These are phyloP conservation scores for Moesziomyces antarcticus DNA, from an alignment of 1,284 basidiomycete species.

Conservation along the genomic window DNA sequence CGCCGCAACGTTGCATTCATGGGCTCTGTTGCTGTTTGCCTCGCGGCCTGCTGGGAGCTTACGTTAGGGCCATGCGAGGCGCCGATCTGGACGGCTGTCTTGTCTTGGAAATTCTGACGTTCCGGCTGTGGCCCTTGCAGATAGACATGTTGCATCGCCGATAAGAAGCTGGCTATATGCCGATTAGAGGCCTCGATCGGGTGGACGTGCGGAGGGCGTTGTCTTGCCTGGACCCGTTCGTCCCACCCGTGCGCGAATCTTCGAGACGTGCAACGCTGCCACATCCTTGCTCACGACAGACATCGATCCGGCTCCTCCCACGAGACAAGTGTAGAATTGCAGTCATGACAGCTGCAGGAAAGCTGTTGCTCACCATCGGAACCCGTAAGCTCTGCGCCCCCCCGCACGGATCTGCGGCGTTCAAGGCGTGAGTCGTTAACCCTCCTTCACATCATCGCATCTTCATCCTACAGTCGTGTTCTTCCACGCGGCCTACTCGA, in stretches of 20 bases:
- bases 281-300: constrained; percentile 6
- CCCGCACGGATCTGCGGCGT: background rate
- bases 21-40: background rate
- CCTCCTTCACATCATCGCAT: background rate
- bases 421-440: background rate
- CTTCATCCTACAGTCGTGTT: constrained; percentile 34
- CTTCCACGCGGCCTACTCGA: constrained; percentile 59
- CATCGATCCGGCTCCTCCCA: background rate
- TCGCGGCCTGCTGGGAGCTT: constrained; percentile 7
- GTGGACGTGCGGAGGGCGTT: background rate
- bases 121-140: background rate
- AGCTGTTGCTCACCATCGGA: constrained; percentile 27
- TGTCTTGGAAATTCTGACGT: background rate
- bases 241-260: background rate
- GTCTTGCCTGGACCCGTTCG: background rate
- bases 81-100: constrained; percentile 36
- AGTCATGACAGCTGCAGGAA: constrained; percentile 25
- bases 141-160: background rate
- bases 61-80: constrained; percentile 17
- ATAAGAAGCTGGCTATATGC: no score
- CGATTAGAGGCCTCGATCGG: background rate
- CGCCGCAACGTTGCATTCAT: background rate
- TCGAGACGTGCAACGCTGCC: background rate
- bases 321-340: background rate
- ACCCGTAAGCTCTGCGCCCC: constrained; percentile 20